phyloP scores from a whole-genome alignment of 768 basidiomycete genomes.

The Dacryopinax primogenitus region DNA sequence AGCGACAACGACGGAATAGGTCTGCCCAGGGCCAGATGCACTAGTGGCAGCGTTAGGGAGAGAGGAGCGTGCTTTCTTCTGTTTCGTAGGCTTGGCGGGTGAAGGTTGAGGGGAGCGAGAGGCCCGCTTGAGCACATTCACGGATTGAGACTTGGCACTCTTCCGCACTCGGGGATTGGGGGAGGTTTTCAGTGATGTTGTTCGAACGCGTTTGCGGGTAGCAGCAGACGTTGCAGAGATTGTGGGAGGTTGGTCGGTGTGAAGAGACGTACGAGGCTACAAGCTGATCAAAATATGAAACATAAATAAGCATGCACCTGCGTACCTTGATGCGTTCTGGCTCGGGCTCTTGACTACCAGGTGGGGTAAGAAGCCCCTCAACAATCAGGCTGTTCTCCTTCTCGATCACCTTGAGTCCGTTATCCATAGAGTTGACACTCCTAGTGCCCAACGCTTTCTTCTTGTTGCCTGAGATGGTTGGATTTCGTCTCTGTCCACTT shows the following conservation, averaged over 20 bases:
- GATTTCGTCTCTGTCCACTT: not conserved
- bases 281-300: not conserved
- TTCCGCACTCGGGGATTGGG: not conserved
- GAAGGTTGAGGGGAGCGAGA: not conserved
- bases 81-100: not conserved
- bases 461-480: too few relatives aligned
- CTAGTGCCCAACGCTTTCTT: not conserved
- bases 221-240: not conserved
- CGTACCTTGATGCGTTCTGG: not conserved
- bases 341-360: not conserved
- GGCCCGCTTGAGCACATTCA: not conserved
- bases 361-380: not conserved
- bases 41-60: not conserved
- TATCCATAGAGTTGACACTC: not conserved
- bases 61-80: not conserved
- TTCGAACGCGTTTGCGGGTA: not conserved
- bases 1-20: not conserved
- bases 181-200: not conserved
- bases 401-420: not conserved
- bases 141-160: not conserved
- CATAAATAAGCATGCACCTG: not conserved
- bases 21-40: too few relatives aligned
- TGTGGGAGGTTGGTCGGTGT: not conserved
- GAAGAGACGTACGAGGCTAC: not conserved
- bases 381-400: not conserved